phyloP scores from a whole-genome alignment of 257 asterid species.

The Primulina eburnea region DNA sequence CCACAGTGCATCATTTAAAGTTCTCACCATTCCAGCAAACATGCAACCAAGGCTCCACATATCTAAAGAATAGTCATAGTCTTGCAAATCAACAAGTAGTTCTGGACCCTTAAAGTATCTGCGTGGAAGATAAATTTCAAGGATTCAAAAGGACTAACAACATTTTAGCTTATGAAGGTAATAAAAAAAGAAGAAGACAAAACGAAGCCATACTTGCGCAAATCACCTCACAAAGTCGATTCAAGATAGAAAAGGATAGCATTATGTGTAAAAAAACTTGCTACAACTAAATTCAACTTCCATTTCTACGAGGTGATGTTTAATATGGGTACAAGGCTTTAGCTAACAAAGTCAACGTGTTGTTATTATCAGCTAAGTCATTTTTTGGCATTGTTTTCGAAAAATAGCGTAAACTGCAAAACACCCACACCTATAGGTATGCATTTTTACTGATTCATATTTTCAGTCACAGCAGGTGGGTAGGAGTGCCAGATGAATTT shows the following conservation, averaged over 20 bases:
- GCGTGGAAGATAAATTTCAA: slow-evolving; percentile 11
- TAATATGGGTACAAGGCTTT: not conserved
- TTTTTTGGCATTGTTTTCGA: not conserved
- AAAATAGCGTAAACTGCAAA: not conserved
- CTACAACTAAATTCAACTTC: not conserved
- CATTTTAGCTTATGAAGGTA: not conserved
- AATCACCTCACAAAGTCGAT: not conserved
- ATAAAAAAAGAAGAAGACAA: slow-evolving; percentile 3
- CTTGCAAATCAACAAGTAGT: slow-evolving; percentile 80
- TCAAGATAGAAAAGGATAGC: not conserved
- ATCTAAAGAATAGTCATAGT: slow-evolving; percentile 75
- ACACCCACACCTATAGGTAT: not conserved
- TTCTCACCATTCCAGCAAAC: slow-evolving; percentile 97
- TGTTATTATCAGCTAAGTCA: not conserved
- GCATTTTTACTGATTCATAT: not conserved
- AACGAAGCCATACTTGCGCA: slow-evolving; percentile 1
- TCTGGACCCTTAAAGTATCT: slow-evolving; percentile 64
- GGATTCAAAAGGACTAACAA: slow-evolving; percentile 12
- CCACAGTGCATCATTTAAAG: not conserved
- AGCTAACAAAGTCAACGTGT: not conserved
- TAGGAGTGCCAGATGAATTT: not conserved
- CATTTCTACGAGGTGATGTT: not conserved
- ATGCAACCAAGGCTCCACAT: slow-evolving; percentile 92
- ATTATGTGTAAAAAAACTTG: not conserved
- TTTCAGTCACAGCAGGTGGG: not conserved